These are phyloP conservation scores for Hypoxylon sp. DNA, from an alignment of 2,329 filamentous ascomycete genomes.

Conservation along the genomic window DNA sequence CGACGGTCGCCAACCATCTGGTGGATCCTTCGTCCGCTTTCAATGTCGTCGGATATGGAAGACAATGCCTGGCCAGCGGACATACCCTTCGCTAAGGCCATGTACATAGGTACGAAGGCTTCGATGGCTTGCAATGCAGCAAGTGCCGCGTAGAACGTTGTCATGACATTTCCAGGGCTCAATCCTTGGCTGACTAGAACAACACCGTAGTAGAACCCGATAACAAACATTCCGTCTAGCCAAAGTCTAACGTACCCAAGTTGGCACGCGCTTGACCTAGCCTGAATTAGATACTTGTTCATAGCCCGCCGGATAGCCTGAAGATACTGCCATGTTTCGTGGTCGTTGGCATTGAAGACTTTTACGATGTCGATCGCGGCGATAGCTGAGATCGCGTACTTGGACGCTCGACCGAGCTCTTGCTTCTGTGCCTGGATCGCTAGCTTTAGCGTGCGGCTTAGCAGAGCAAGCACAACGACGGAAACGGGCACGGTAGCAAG, in stretches of 20 bases:
- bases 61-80: constrained; percentile 76
- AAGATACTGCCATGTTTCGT: constrained; percentile 76
- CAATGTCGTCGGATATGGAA: constrained; percentile 54
- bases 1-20: constrained; percentile 50
- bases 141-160: constrained; percentile 86
- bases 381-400: constrained; percentile 76
- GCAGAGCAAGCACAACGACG: constrained; percentile 67
- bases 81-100: constrained; percentile 83
- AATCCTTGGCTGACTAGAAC: constrained; percentile 73
- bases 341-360: constrained; percentile 79
- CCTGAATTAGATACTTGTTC: constrained; percentile 74
- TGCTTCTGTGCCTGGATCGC: constrained; percentile 77
- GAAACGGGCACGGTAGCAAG: constrained; percentile 79
- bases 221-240: constrained; percentile 82
- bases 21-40: constrained; percentile 46
- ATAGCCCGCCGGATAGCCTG: constrained; percentile 69
- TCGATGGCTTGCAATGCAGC: constrained; percentile 82
- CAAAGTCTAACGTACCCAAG: constrained; percentile 80
- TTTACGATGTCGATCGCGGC: constrained; percentile 87
- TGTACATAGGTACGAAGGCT: constrained; percentile 78
- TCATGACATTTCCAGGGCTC: constrained; percentile 77
- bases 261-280: constrained; percentile 76
- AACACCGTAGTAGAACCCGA: constrained; percentile 91
- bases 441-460: constrained; percentile 71
- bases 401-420: constrained; percentile 77